Evolutionary conservation across 2,329 filamentous ascomycete genomes (phyloP).

Genomic region (Pseudocercospora fuligena): DNA sequence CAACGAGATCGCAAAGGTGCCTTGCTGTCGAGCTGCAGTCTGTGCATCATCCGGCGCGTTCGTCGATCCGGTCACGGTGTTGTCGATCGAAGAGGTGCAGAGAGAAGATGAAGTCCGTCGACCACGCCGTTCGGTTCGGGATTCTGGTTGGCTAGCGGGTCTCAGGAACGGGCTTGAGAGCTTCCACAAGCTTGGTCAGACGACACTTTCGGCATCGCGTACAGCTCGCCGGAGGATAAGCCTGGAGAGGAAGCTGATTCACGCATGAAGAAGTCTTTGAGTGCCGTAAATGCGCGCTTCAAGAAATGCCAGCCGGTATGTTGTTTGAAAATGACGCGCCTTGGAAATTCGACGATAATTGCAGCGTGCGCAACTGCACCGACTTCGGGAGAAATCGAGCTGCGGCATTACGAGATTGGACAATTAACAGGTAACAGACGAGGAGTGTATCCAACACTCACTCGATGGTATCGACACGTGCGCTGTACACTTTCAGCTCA

Average conservation of each 20-base stretch:
- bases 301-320: background rate
- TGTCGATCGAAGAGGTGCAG: background rate
- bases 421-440: background rate
- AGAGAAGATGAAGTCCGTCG: background rate
- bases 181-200: background rate
- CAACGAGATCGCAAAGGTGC: background rate
- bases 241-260: background rate
- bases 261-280: background rate
- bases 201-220: background rate
- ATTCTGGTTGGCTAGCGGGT: background rate
- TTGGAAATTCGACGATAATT: background rate
- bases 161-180: background rate
- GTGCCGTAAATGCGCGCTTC: background rate
- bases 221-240: background rate
- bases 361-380: too few species aligned
- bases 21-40: background rate
- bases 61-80: constrained; percentile 1
- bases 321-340: background rate
- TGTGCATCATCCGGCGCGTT: background rate
- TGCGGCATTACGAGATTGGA: background rate
- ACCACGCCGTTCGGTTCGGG: background rate
- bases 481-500: constrained; percentile 3
- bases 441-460: constrained; percentile 2
- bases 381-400: background rate
- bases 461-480: background rate